Conservation (phyloP, 805 yeast genomes). For the Candida sakaeoensis region DNA sequence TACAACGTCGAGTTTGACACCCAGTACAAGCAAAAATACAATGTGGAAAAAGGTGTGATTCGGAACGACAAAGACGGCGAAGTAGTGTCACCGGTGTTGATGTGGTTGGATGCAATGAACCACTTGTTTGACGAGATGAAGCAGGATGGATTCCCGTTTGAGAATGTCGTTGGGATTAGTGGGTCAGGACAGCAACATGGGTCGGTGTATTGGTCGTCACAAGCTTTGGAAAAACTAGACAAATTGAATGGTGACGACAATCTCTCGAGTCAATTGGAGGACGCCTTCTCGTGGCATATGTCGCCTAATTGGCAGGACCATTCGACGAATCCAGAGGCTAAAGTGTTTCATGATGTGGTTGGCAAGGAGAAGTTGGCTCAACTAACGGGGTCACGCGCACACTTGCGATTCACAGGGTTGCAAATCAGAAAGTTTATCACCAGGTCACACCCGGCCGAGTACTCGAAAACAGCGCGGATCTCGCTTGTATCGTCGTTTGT, state of each 20-base stretch:
- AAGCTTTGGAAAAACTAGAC: slow-evolving; percentile 41
- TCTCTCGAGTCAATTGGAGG: slow-evolving; percentile 45
- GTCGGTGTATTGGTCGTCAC: slow-evolving; percentile 70
- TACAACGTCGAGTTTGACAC: slow-evolving; percentile 70
- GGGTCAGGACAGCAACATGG: slow-evolving; percentile 96
- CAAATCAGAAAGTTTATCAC: slow-evolving; percentile 75
- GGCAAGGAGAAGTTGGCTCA: slow-evolving; percentile 63
- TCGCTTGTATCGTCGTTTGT: slow-evolving; percentile 77
- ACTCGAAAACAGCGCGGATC: slow-evolving; percentile 56
- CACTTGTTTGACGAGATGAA: slow-evolving; percentile 52
- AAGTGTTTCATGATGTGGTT: slow-evolving; percentile 50
- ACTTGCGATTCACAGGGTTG: slow-evolving; percentile 87
- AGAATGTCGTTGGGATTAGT: slow-evolving; percentile 58
- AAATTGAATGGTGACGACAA: slow-evolving; percentile 27
- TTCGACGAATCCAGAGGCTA: slow-evolving; percentile 69
- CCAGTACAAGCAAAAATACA: slow-evolving; percentile 53
- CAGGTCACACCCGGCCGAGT: slow-evolving; percentile 47
- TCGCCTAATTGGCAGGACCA: slow-evolving; percentile 97
- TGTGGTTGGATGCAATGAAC: slow-evolving; percentile 88
- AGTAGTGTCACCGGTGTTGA: slow-evolving; percentile 75
- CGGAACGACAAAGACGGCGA: slow-evolving; percentile 51
- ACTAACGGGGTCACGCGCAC: slow-evolving; percentile 82
- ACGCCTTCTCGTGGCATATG: slow-evolving; percentile 56
- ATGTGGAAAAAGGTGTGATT: slow-evolving; percentile 71
- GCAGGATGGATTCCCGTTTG: slow-evolving; percentile 51